Evolutionary conservation across 441 rosid species (phyloP), one percentile per base, ranked within the genome.

Genomic region (Populus hybrid): DNA sequence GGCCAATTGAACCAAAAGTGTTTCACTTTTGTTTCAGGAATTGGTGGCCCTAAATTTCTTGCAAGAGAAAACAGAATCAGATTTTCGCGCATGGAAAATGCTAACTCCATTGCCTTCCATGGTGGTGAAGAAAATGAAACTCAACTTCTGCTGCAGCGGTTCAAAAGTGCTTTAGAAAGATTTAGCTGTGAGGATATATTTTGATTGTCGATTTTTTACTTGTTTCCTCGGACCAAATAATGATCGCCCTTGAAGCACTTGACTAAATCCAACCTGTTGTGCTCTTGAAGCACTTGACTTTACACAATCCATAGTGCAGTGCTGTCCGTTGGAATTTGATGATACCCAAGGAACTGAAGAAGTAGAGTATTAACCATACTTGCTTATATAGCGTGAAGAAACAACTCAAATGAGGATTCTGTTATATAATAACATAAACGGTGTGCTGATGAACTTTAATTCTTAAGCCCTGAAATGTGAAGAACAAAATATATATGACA

Each of bases 61-160:
- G 79, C 99, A 93, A 90, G 99, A 95, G 92, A 95, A 93, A 87
- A 95, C 91, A 85, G 99, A 92, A 83, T 97, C 99, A 33, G 98
- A 93, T 84, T 95, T 94, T 79, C 97, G 99, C 79, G 28, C 92
- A 98, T 38, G 94, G 99, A 95, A 86, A 95, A 95, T 86, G 97
- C 98, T 76, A 96, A 95, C 83, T 93, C 99, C 2, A 92, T 93
- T 85, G 97, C 98, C 77, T 95, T 95, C 92, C 92, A 95, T 29
- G 90, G 93, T 59, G 98, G 99, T 67, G 99, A 95, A 86, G 92
- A 90, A 72, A 95, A 87, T 83, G 99, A 93, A 86, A 82, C 91
- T 84, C 91, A 88, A 75, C 94, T 93, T 84, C 84, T 93, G 78
- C 86, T 92, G 84, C 97, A 89, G 90, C 97, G 97, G 72, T 93